These are phyloP conservation scores for Solanum chilense DNA, from an alignment of 257 asterid genomes.

Conservation along the genomic window DNA sequence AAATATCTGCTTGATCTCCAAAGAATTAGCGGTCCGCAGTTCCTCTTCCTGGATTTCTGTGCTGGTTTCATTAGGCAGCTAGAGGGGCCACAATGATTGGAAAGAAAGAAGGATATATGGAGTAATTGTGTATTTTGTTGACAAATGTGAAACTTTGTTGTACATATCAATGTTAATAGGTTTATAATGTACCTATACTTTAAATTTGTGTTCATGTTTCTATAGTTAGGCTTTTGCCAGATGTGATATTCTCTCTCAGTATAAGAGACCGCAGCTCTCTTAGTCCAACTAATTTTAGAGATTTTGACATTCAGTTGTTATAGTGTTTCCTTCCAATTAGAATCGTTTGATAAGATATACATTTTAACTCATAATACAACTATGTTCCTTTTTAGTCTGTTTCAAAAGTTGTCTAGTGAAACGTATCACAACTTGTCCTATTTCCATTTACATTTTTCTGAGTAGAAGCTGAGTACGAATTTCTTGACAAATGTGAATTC, in stretches of 20 bases:
- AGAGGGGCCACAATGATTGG: constrained; percentile 21
- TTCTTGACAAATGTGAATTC: background rate
- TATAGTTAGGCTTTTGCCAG: background rate
- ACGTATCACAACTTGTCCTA: background rate
- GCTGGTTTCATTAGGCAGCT: constrained; percentile 65
- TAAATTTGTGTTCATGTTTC: background rate
- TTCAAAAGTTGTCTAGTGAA: background rate
- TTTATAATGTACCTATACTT: background rate
- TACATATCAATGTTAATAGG: background rate
- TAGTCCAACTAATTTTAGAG: background rate
- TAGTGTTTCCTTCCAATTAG: background rate
- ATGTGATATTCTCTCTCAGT: background rate
- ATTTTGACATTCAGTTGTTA: background rate
- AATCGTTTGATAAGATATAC: background rate
- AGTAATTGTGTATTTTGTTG: background rate
- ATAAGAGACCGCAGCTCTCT: background rate
- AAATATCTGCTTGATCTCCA: constrained; percentile 81
- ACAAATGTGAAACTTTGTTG: background rate
- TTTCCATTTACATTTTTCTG: background rate
- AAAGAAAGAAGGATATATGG: background rate
- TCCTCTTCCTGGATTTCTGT: constrained; percentile 90
- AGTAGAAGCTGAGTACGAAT: background rate
- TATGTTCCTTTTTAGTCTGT: background rate
- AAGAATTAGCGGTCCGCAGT: constrained; percentile 80
- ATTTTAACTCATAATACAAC: background rate